phyloP scores from a whole-genome alignment of 2,329 filamentous ascomycete genomes.

The Penicillium sp. region DNA sequence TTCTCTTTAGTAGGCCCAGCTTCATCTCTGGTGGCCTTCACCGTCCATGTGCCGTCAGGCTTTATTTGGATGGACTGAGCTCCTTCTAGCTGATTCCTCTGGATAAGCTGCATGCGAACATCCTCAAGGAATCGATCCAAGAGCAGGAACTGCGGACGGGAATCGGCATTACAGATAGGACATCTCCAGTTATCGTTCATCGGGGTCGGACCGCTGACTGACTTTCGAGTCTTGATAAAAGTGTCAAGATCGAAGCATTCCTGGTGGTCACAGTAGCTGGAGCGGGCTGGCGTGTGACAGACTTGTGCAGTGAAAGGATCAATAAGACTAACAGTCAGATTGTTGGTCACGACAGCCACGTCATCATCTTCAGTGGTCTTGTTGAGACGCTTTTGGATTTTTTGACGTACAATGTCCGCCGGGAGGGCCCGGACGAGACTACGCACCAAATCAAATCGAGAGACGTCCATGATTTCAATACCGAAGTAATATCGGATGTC shows the following conservation, averaged over 20 bases:
- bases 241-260: conserved; percentile 90
- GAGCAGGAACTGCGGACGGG: conserved; percentile 68
- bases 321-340: conserved; percentile 62
- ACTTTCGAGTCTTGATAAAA: conserved; percentile 68
- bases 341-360: conserved; percentile 58
- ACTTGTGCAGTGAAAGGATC: conserved; percentile 68
- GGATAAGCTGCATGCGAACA: conserved; percentile 59
- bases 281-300: conserved; percentile 71
- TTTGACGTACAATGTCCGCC: conserved; percentile 52
- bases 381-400: conserved; percentile 57
- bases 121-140: conserved; percentile 72
- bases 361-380: conserved; percentile 56
- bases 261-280: conserved; percentile 68
- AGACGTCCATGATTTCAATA: conserved; percentile 67
- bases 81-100: conserved; percentile 49
- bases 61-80: conserved; percentile 64
- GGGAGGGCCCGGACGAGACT: conserved; percentile 43
- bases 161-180: conserved; percentile 77
- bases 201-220: conserved; percentile 45
- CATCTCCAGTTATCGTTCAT: conserved; percentile 70
- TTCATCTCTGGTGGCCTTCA: conserved; percentile 41
- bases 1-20: neutral
- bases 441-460: conserved; percentile 43
- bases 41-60: conserved; percentile 65
- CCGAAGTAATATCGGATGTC: conserved; percentile 59